Conservation (phyloP, 805 yeast genomes). For the Maudiozyma turicensis region DNA sequence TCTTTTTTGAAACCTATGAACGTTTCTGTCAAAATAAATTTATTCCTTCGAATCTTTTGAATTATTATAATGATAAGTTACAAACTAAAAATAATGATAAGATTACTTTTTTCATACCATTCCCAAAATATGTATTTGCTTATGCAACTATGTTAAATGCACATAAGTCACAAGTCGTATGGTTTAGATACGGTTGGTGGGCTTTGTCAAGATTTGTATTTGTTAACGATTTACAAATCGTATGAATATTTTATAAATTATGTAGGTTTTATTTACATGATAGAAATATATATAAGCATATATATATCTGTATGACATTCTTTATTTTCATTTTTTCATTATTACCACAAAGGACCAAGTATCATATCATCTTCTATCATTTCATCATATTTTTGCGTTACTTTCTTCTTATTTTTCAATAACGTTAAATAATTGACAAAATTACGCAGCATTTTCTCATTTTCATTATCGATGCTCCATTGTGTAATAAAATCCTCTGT, state of each 20-base stretch:
- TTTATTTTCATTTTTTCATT: background rate
- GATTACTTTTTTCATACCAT: conserved; percentile 25
- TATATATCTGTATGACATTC: background rate
- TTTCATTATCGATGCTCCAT: conserved; percentile 12
- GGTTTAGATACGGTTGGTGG: conserved; percentile 92
- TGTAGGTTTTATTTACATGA: conserved; percentile 3
- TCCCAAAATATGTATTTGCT: conserved; percentile 26
- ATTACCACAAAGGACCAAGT: conserved; percentile 25
- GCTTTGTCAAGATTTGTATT: conserved; percentile 65
- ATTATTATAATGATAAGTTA: background rate
- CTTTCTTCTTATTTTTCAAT: conserved; percentile 3
- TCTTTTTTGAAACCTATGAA: background rate
- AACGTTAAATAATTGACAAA: conserved; percentile 3
- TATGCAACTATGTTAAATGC: conserved; percentile 71
- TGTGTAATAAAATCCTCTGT: conserved; percentile 15
- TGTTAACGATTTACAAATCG: conserved; percentile 47
- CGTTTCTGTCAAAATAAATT: background rate
- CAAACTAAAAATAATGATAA: background rate
- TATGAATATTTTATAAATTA: conserved; percentile 2
- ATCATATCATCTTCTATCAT: conserved; percentile 24
- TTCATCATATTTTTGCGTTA: conserved; percentile 13
- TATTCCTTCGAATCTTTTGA: background rate
- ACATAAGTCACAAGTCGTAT: conserved; percentile 84
- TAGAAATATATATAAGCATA: background rate
- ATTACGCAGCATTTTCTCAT: conserved; percentile 8